Percentiles rank a stretch among this genome's conserved stretches.
Conservation (phyloP, 2,329 filamentous ascomycete species). For the Diplodia intermedia region DNA sequence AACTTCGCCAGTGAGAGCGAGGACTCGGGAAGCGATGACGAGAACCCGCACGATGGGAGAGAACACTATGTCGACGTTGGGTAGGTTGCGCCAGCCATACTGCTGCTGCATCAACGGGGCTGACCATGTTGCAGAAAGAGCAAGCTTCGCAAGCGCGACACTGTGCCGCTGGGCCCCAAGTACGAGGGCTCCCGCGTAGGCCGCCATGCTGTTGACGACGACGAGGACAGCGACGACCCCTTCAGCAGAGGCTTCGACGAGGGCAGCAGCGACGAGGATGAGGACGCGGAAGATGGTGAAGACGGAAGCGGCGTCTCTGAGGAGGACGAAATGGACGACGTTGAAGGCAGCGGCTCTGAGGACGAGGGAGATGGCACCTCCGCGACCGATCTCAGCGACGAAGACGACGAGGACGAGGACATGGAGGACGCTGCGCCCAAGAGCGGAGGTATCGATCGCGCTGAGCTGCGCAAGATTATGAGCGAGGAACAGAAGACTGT, state of each 20-base stretch:
- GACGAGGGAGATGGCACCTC: constrained; percentile 39
- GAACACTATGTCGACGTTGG: constrained; percentile 87
- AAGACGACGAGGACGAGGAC: constrained; percentile 40
- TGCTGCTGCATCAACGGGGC: background rate
- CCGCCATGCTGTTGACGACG: constrained; percentile 65
- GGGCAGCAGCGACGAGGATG: constrained; percentile 52
- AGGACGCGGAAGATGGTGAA: constrained; percentile 60
- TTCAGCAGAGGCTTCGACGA: constrained; percentile 54
- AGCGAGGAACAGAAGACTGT: constrained; percentile 71
- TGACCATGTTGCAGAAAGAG: constrained; percentile 67
- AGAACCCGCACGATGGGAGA: constrained; percentile 63
- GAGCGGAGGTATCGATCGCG: constrained; percentile 50
- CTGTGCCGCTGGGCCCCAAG: constrained; percentile 73
- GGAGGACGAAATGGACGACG: constrained; percentile 49
- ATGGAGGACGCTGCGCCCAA: constrained; percentile 34
- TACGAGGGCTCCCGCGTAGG: constrained; percentile 81
- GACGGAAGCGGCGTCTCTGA: constrained; percentile 52
- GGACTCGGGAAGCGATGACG: constrained; percentile 60
- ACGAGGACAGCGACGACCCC: constrained; percentile 63
- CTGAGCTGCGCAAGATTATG: constrained; percentile 72
- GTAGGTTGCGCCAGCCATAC: constrained; percentile 47
- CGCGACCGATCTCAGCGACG: constrained; percentile 33
- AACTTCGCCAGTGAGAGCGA: constrained; percentile 64
- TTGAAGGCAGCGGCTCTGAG: constrained; percentile 44
- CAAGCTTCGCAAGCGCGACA: constrained; percentile 77